Percentiles rank a stretch among this genome's conserved stretches.
These are phyloP conservation scores for Pleurotus tuoliensis DNA, from an alignment of 768 basidiomycete species.

Conservation along the genomic window DNA sequence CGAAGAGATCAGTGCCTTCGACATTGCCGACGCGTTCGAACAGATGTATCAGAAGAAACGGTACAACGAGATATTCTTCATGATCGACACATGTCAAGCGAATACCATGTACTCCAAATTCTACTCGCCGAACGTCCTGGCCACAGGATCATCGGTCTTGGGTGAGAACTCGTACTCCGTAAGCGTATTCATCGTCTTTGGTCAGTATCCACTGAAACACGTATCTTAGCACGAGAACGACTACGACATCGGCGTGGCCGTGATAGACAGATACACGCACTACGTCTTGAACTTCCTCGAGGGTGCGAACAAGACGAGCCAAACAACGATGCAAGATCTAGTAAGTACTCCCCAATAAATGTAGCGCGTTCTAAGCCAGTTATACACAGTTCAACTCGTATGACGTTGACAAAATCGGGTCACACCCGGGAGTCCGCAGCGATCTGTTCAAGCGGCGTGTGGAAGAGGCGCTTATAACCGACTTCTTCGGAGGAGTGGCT, in stretches of 20 bases:
- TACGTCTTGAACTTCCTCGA: slow-evolving; percentile 90
- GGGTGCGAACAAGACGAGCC: slow-evolving; percentile 85
- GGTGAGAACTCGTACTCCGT: slow-evolving; percentile 95
- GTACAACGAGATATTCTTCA: slow-evolving; percentile 98
- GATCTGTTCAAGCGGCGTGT: slow-evolving; percentile 74
- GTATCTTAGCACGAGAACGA: slow-evolving; percentile 80
- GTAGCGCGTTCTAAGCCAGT: neutral
- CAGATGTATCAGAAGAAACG: slow-evolving; percentile 98
- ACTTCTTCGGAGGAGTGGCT: slow-evolving; percentile 87
- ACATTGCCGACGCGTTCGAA: slow-evolving; percentile 96
- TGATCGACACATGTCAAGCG: slow-evolving; percentile 98
- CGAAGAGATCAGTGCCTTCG: slow-evolving; percentile 95
- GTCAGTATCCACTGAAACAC: neutral
- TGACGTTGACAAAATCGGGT: slow-evolving; percentile 69
- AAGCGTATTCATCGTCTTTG: slow-evolving; percentile 19
- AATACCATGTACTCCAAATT: slow-evolving; percentile 93
- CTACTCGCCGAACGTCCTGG: slow-evolving; percentile 90
- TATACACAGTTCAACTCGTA: slow-evolving; percentile 73
- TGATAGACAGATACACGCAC: slow-evolving; percentile 95
- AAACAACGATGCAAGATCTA: slow-evolving; percentile 74
- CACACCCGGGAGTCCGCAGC: slow-evolving; percentile 85
- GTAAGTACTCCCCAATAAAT: slow-evolving; percentile 37
- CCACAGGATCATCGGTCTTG: slow-evolving; percentile 81
- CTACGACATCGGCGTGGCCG: slow-evolving; percentile 89
- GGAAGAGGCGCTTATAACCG: slow-evolving; percentile 62